Evolutionary conservation across 768 basidiomycete species (phyloP), one percentile per base, ranked within the genome.

Genomic region (Cytidiella melzeri): DNA sequence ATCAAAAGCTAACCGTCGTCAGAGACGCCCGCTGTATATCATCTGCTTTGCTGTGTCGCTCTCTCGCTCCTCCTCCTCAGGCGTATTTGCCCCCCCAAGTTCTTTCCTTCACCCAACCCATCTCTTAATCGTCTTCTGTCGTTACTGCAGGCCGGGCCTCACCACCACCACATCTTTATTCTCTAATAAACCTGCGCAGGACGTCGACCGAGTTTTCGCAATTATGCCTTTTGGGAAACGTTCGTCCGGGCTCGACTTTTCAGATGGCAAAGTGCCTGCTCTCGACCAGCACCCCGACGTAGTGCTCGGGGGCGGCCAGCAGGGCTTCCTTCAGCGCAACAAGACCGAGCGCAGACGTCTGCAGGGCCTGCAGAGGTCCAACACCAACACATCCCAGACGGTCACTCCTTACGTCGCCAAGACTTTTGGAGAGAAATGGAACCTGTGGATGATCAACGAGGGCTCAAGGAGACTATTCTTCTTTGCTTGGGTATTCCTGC

Each of bases 371-470:
- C 88, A 94, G 67, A 76, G 84, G 46, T 67, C 74, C 2, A 70
- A 74, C 55, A 76, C 77, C 10, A 64, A 55, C 23, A 55, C 43
- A 38, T 63, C 69, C 1, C 52, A 49, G 1, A 48, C 55, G 28
- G 60, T 59, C 4, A 60, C 63, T 0, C 64, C 64, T 13, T 71
- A 71, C 52, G 59, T 64, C 41, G 70, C 76, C 26, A 65, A 57
- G 45, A 69, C 72, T 2, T 61, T 69, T 41, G 57, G 59, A 39
- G 74, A 81, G 57, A 76, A 65, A 56, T 74, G 79, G 58, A 73
- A 76, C 56, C 58, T 81, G n/a, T 95, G 92, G 92, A 87, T 92
- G 86, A 90, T 93, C 65, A 93, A 94, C 63, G 92, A 94, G 62
- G 93, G 93, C 59, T 81, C 86, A 12, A 76, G 77, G 39, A 74